Evolutionary conservation across 2,329 filamentous ascomycete genomes (phyloP).

Genomic region (Claviceps pusilla): DNA sequence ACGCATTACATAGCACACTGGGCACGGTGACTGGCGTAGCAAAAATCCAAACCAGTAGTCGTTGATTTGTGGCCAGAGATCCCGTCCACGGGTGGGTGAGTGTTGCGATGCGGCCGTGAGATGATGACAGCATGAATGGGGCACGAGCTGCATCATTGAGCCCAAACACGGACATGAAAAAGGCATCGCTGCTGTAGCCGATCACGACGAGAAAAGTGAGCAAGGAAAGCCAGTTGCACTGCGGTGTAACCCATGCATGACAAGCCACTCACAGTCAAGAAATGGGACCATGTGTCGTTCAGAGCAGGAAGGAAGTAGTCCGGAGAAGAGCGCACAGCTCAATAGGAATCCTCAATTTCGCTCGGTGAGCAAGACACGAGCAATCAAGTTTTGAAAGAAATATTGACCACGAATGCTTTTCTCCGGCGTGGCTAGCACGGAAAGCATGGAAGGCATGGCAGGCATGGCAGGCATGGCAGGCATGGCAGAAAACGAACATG

Average conservation of each 20-base stretch:
- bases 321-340: not conserved
- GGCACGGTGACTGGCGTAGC: not conserved
- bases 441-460: not conserved
- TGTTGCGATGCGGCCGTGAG: not conserved
- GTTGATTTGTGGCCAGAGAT: not conserved
- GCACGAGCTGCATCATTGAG: not conserved
- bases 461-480: not conserved
- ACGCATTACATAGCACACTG: not conserved
- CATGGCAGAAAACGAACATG: not conserved
- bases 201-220: not conserved
- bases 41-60: not conserved
- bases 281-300: not conserved
- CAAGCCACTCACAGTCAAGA: slow-evolving; percentile 5
- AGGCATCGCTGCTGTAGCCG: not conserved
- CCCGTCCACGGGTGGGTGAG: not conserved
- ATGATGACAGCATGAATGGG: not conserved
- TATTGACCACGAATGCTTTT: not conserved
- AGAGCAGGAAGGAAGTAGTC: not conserved
- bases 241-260: slow-evolving; percentile 4
- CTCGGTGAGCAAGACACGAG: not conserved
- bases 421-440: not conserved
- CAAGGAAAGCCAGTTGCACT: not conserved
- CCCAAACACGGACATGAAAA: not conserved
- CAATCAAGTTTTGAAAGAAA: not conserved
- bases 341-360: not conserved